These are phyloP conservation scores for Aciculoconidium aculeatum DNA, from an alignment of 805 yeast species.

Conservation along the genomic window DNA sequence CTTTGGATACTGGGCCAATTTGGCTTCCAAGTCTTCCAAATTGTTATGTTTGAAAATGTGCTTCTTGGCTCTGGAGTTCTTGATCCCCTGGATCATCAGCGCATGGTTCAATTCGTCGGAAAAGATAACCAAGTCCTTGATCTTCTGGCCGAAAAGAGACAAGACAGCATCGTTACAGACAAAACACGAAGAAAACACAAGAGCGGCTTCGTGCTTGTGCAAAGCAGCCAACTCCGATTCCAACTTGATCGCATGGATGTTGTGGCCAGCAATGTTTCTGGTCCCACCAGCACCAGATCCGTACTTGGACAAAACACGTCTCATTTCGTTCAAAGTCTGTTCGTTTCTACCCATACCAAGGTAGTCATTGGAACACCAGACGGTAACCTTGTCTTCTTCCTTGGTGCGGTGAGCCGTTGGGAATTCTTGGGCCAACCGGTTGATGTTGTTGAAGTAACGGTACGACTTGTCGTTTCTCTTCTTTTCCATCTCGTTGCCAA, in stretches of 20 bases:
- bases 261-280: conserved; percentile 97
- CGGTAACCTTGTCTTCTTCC: conserved; percentile 83
- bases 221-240: conserved; percentile 85
- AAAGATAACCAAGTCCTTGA: conserved; percentile 85
- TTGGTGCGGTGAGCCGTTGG: conserved; percentile 83
- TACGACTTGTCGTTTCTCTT: conserved; percentile 89
- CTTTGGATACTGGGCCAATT: conserved; percentile 73
- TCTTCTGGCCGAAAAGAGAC: conserved; percentile 83
- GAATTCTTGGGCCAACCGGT: conserved; percentile 88
- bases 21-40: conserved; percentile 72
- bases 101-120: conserved; percentile 95
- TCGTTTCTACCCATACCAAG: conserved; percentile 88
- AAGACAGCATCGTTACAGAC: conserved; percentile 96
- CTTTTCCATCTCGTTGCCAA: conserved; percentile 58
- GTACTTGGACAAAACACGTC: conserved; percentile 71
- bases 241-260: conserved; percentile 77
- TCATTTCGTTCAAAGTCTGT: conserved; percentile 70
- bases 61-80: conserved; percentile 82
- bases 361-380: conserved; percentile 99
- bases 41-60: conserved; percentile 91
- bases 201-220: conserved; percentile 91
- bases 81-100: conserved; percentile 94
- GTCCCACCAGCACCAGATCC: conserved; percentile 99
- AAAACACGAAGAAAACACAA: conserved; percentile 92
- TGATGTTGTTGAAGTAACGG: conserved; percentile 94